Conservation (phyloP, 148 eudicot species). For the Rhododendron kiyosumense region DNA sequence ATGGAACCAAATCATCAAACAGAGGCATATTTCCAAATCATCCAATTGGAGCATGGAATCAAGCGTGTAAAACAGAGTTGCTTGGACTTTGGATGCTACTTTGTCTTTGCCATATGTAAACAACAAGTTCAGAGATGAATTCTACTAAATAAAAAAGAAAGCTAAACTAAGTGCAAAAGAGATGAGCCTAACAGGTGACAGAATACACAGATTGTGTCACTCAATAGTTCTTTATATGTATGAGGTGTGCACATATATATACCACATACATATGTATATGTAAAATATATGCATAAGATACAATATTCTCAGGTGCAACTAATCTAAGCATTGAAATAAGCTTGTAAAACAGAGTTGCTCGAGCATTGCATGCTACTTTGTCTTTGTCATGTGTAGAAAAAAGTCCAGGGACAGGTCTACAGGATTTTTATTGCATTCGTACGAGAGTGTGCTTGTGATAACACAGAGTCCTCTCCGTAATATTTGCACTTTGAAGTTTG, state of each 20-base stretch:
- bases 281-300: background rate
- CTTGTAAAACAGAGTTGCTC: background rate
- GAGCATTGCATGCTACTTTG: background rate
- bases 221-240: background rate
- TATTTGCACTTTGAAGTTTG: background rate
- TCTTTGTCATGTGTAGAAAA: background rate
- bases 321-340: background rate
- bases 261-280: background rate
- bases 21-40: background rate
- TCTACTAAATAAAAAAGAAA: background rate
- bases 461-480: background rate
- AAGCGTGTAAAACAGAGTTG: background rate
- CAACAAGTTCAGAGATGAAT: background rate
- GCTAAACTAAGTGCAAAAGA: background rate
- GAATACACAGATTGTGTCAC: background rate
- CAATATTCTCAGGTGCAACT: background rate
- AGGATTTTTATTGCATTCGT: background rate
- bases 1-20: background rate
- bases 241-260: background rate
- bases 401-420: background rate
- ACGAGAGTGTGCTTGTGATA: background rate
- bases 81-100: background rate
- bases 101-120: background rate
- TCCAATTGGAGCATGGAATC: background rate
- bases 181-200: background rate